Conservation (phyloP, 106 monocot species). For the Iris macrosiphon region DNA sequence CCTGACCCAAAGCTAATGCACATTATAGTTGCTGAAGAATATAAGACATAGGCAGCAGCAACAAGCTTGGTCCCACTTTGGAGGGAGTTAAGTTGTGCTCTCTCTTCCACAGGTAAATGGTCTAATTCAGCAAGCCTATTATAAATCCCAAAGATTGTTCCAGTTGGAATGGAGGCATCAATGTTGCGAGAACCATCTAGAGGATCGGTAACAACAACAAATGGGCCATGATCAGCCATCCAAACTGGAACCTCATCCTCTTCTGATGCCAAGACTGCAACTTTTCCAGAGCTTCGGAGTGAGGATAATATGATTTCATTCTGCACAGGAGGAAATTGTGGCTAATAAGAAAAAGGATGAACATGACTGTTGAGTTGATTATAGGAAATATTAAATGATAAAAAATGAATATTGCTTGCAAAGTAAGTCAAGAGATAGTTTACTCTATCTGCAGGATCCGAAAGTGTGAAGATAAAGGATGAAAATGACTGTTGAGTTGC, state of each 20-base stretch:
- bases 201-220: conserved; percentile 88
- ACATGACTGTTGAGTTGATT: not conserved
- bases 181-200: conserved; percentile 99
- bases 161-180: conserved; percentile 95
- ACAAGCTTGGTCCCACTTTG: conserved; percentile 79
- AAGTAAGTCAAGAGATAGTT: too few relatives aligned
- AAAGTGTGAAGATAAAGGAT: too few relatives aligned
- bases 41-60: conserved; percentile 86
- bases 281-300: conserved; percentile 69
- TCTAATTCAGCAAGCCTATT: conserved; percentile 72
- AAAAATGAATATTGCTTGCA: too few relatives aligned
- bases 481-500: too few relatives aligned
- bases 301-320: conserved; percentile 89
- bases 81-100: conserved; percentile 80
- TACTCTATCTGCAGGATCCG: too few relatives aligned
- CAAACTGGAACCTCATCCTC: conserved; percentile 80
- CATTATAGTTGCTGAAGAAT: conserved; percentile 92
- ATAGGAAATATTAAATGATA: too few relatives aligned
- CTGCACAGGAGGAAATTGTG: conserved; percentile 22
- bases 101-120: conserved; percentile 73
- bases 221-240: conserved; percentile 63
- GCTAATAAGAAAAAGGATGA: not conserved
- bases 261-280: conserved; percentile 90
- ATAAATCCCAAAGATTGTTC: conserved; percentile 95
- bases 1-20: conserved; percentile 86